phyloP scores from a whole-genome alignment of 768 basidiomycete species.

The Crepidotus variabilis region DNA sequence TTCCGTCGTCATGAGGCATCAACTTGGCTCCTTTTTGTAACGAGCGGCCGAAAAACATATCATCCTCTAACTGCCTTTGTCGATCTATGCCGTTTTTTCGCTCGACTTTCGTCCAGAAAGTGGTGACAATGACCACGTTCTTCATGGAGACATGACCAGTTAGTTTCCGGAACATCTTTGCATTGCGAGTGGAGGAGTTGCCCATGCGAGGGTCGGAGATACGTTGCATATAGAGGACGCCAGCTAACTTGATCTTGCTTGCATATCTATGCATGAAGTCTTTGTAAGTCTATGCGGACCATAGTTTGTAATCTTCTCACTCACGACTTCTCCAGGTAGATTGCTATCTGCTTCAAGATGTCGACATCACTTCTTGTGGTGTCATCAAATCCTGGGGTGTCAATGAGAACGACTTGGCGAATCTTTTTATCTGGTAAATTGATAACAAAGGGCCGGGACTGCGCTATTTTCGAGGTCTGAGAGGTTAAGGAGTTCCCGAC shows the following conservation, averaged over 20 bases:
- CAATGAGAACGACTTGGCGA: constrained; percentile 42
- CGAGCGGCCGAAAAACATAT: constrained; percentile 49
- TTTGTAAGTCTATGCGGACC: too few species aligned
- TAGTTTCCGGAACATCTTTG: constrained; percentile 47
- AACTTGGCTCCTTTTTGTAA: constrained; percentile 45
- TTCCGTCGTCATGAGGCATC: constrained; percentile 36
- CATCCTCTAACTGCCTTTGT: constrained; percentile 35
- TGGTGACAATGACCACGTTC: constrained; percentile 51
- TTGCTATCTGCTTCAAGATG: constrained; percentile 45
- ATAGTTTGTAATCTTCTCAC: too few species aligned
- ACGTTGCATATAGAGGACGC: constrained; percentile 54
- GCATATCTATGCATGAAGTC: too few species aligned
- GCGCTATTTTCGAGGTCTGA: not conserved
- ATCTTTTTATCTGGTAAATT: constrained; percentile 39
- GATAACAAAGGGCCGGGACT: not conserved
- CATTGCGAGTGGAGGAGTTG: constrained; percentile 47
- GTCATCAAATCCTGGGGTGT: constrained; percentile 62
- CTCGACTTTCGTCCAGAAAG: constrained; percentile 46
- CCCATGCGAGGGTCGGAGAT: constrained; percentile 50
- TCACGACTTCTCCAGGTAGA: constrained; percentile 32
- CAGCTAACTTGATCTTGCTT: constrained; percentile 40
- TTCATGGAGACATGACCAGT: constrained; percentile 47
- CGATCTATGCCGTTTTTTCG: too few species aligned
- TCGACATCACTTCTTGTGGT: constrained; percentile 44
- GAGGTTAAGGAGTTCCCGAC: constrained; percentile 35